Base-by-base conservation (phyloP, 148 eudicot species). In the Nepenthes gracilis region DNA sequence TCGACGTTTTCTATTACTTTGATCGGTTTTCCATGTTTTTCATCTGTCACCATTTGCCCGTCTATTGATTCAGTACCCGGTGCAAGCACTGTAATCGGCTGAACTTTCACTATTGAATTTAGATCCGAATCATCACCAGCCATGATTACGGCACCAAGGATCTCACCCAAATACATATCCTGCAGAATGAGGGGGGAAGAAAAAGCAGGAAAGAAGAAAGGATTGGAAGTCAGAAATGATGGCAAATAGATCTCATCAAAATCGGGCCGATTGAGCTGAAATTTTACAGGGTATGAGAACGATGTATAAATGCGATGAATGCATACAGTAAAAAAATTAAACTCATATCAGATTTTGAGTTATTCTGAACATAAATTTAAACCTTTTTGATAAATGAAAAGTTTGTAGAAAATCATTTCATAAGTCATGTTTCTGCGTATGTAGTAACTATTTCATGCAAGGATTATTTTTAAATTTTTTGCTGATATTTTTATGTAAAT, bases 161-260 rank as follows among this genome's bases (percentile, higher is more conserved):
- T 77, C 71, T 92, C 98, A 52, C 98, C 98, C 61, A 86, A 6
- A 62, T 82, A 92, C 3, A 63, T 82, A 52, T 80, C 94, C 98
- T 92, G 83, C 73, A 67, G 14, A 10, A 48, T 23, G 23, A 23
- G 23, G 23, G 23, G 23, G 23, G 23, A 23, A 23, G 23, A 23
- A 23, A 23, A 23, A 0, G 0, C 23, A 23, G 23, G 23, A 23
- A 23, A 23, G 23, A 36, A 57, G 33, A 34, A 6, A 23, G 23
- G 5, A 12, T 14, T 5, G 6, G 35, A 40, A 3, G 45, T 40
- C 45, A 40, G 8, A 40, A 12, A 50, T 32, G 64, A 61, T 45
- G 45, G 43, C 53, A 45, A 47, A 34, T 2, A 0, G 43, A 7
- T 34, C 23, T 23, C 23, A 23, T 23, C 23, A 23, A 23, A 23